These are phyloP conservation scores for Sugiyamaella americana DNA, from an alignment of 805 yeast species.

Conservation along the genomic window DNA sequence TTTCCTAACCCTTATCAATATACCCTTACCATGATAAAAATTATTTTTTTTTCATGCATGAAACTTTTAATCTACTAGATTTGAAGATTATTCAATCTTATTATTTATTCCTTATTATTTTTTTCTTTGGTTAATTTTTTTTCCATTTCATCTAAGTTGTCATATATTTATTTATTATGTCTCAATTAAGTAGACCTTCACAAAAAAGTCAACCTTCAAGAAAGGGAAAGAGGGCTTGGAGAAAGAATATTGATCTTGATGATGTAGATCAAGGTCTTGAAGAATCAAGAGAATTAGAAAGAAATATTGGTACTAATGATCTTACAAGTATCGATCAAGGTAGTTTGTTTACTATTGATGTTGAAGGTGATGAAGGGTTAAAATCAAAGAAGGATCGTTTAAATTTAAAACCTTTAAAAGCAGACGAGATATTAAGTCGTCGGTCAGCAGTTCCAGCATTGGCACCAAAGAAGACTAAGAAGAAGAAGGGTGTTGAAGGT, in stretches of 20 bases:
- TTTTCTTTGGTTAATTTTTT: no score
- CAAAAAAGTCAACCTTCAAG: conserved; percentile 69
- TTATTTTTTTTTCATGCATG: background rate
- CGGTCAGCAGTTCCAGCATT: conserved; percentile 75
- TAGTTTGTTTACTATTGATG: conserved; percentile 59
- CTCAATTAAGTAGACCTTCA: conserved; percentile 45
- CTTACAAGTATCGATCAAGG: conserved; percentile 30
- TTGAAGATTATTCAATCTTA: no score
- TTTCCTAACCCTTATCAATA: no score
- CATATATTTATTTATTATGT: background rate
- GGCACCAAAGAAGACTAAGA: conserved; percentile 33
- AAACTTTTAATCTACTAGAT: no score
- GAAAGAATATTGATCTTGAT: conserved; percentile 81
- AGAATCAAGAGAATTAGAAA: conserved; percentile 54
- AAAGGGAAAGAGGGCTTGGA: conserved; percentile 90
- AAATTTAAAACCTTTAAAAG: conserved; percentile 44
- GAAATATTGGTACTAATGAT: conserved; percentile 25
- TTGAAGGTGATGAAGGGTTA: conserved; percentile 49
- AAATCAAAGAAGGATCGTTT: conserved; percentile 36
- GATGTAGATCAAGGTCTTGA: conserved; percentile 72
- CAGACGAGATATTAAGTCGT: conserved; percentile 65
- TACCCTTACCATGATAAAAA: background rate
- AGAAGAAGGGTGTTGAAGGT: conserved; percentile 47
- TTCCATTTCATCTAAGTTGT: no score
- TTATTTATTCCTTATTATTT: no score